Evolutionary conservation across 2,329 filamentous ascomycete genomes (phyloP), one percentile per base, ranked within the genome.

Genomic region (Verticillium isaacii): DNA sequence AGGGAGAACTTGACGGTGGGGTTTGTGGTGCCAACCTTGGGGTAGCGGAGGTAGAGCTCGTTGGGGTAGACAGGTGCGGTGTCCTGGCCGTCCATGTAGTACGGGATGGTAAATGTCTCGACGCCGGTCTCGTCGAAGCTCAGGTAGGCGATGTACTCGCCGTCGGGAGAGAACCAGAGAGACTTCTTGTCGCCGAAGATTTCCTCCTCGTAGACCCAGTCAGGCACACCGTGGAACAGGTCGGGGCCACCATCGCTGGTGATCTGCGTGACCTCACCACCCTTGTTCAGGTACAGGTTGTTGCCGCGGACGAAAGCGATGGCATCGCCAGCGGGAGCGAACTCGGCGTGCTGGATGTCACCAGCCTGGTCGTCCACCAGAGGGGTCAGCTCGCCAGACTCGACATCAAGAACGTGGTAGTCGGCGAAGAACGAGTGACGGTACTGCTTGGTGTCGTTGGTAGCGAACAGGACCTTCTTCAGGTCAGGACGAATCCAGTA

Each of bases 151-250:
- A 99, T 78, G 72, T 91, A 96, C 69, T 92, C 89, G 59, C 93
- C 95, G 72, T 96, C 92, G 39, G 89, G 84, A 37, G 92, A 94
- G 93, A 93, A 99, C 95, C 96, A 99, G 1, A 93, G 96, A 5
- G 91, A 94, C 64, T 86, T 92, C 68, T 91, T 90, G 1, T 85
- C 89, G 15, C 80, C 75, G 65, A 98, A 91, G 3, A 80, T 78
- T 61, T 80, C 78, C 68, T 84, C 82, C 71, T 96, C 92, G 70
- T 96, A 97, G 0, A 98, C 95, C 95, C 95, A 89, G 68, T 89
- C 87, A 0, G 86, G 86, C 1, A 89, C 80, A 5, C 79, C 86
- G 63, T 89, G 84, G 74, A 89, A 91, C 66, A 82, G 74, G 69
- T 89, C 84, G 0, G 84, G 82, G 0, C 85, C 80, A 12, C 86